Percentiles rank a stretch among this genome's conserved stretches.
These are phyloP conservation scores for Passiflora organensis DNA, from an alignment of 345 rosid species.

Conservation along the genomic window DNA sequence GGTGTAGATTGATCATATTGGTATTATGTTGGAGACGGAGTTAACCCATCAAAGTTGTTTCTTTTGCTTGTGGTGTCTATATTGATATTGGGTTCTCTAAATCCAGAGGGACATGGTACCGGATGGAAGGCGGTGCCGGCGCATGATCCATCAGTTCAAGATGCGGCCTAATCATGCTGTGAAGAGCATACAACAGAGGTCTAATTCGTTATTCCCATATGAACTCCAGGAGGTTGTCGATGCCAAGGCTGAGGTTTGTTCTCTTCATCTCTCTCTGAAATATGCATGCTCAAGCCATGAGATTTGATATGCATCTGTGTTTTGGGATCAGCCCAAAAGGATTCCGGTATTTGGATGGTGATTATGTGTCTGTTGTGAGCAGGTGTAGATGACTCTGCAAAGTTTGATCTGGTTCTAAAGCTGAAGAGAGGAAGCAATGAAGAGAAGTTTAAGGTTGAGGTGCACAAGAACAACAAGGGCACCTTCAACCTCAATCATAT, in stretches of 20 bases:
- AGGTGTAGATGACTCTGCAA: conserved; percentile 39
- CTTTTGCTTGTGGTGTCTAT: not conserved
- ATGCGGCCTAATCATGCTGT: conserved; percentile 91
- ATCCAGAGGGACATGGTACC: conserved; percentile 50
- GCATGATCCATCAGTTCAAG: conserved; percentile 77
- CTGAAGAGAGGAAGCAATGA: conserved; percentile 83
- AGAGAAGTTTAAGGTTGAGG: conserved; percentile 82
- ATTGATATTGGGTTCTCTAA: not conserved
- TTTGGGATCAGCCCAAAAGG: no score
- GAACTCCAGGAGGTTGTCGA: conserved; percentile 73
- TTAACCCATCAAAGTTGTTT: not conserved
- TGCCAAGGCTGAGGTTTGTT: conserved; percentile 82
- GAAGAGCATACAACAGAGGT: conserved; percentile 79
- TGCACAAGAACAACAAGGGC: conserved; percentile 73
- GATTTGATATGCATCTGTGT: no score
- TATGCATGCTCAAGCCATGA: no score
- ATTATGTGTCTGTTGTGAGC: not conserved
- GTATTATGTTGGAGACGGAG: not conserved
- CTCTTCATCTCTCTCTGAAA: no score
- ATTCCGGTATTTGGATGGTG: no score
- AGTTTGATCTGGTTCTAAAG: conserved; percentile 65
- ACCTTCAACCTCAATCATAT: conserved; percentile 59
- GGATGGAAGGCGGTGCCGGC: conserved; percentile 70
- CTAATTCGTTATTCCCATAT: conserved; percentile 85
- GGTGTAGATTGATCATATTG: not conserved